Evolutionary conservation across 768 basidiomycete genomes (phyloP), one percentile per base, ranked within the genome.

Genomic region (Pseudohyphozyma bogoriensis): DNA sequence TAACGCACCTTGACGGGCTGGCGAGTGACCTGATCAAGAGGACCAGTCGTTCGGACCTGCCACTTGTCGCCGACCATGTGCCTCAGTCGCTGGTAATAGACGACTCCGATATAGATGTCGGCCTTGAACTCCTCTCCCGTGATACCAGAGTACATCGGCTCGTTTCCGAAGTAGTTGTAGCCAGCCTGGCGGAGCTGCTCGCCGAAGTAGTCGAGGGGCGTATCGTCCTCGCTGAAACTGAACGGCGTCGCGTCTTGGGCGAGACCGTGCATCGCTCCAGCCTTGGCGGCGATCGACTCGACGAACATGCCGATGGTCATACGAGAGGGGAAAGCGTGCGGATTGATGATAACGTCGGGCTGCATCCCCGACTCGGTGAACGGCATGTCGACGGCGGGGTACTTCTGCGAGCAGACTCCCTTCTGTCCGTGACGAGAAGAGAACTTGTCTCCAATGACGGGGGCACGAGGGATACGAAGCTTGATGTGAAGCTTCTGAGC

Each of bases 281-380:
- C 87, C 74, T 99, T 99, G n/a, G 95, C 95, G 0, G 95, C 95
- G 84, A 97, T 85, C 75, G 89, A 93, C 79, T 99, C 95, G 59
- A 99, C 90, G 73, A 99, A 84, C 95, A 99, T 99, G 60, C 95
- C 95, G 69, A 99, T 99, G 1, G 95, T 99, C 95, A 99, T 99
- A 68, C 95, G 88, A 79, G 85, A 87, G 3, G 95, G 95, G 79
- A 99, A 99, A 20, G 95, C 95, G 73, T 99, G 95, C 37, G 95
- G 95, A 76, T 99, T 99, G 78, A 99, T 97, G 73, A 99, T 97
- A 52, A 99, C 83, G 74, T 99, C 95, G 2, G 95, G 95, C 74
- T 96, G 93, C 81, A 99, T 91, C 20, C 95, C 95, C 59, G 89
- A 93, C 77, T 99, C 95, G 69, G 84, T 85, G 80, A 99, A 97